Percentiles rank a stretch among this genome's conserved stretches.
These are phyloP conservation scores for Hypoxylon sp. DNA, from an alignment of 2,329 filamentous ascomycete species.

Conservation along the genomic window DNA sequence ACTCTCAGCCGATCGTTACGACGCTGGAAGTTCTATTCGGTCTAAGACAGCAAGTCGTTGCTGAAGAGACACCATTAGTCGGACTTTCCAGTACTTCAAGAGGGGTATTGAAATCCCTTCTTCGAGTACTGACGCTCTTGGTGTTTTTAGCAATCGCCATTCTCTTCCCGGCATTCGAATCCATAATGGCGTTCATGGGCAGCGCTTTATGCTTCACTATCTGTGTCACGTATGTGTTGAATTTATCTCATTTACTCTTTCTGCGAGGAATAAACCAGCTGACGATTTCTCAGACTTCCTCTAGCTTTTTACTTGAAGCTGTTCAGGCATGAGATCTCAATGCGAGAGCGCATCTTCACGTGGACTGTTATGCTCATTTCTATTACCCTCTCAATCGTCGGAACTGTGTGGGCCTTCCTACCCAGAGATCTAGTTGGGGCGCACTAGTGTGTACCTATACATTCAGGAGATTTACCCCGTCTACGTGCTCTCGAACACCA, in stretches of 20 bases:
- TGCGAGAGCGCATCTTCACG: constrained; percentile 72
- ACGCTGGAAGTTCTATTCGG: constrained; percentile 86
- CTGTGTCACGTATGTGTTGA: constrained; percentile 77
- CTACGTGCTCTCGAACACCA: background rate
- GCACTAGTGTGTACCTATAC: constrained; percentile 10
- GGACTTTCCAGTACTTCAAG: constrained; percentile 70
- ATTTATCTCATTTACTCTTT: background rate
- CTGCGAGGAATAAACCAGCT: constrained; percentile 1
- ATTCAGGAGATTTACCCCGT: background rate
- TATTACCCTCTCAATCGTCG: constrained; percentile 76
- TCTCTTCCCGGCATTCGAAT: constrained; percentile 81
- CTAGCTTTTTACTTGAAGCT: constrained; percentile 91
- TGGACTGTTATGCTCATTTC: constrained; percentile 79
- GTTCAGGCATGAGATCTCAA: constrained; percentile 78
- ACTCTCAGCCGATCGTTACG: constrained; percentile 86
- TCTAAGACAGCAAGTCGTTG: constrained; percentile 64
- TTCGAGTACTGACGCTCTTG: constrained; percentile 76
- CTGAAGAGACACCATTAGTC: constrained; percentile 61
- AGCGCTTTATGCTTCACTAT: constrained; percentile 93
- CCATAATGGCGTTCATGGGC: constrained; percentile 91
- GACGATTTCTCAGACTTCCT: constrained; percentile 68
- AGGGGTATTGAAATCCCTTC: constrained; percentile 66
- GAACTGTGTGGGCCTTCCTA: constrained; percentile 89
- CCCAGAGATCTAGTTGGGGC: constrained; percentile 79
- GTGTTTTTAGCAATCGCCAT: constrained; percentile 80